Evolutionary conservation across 805 yeast genomes (phyloP).

Genomic region (Komagataella pseudopastoris): DNA sequence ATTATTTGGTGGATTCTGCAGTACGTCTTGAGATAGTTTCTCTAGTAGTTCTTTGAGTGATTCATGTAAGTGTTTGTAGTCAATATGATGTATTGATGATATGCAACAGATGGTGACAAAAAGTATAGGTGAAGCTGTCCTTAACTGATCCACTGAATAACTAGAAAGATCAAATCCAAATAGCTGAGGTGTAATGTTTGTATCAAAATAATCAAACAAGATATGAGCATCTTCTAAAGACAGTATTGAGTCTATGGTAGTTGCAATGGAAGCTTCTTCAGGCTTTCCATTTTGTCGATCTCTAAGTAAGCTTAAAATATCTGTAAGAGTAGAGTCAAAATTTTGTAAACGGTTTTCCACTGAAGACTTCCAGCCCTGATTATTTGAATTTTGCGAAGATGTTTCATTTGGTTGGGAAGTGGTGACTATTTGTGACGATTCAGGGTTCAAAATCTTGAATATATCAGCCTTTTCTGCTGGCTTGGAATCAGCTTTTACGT

Average conservation of each 20-base stretch:
- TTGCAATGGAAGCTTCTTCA: background rate
- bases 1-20: slow-evolving; percentile 21
- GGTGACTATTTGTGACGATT: background rate
- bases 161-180: slow-evolving; percentile 50
- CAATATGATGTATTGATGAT: slow-evolving; percentile 47
- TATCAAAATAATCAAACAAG: slow-evolving; percentile 36
- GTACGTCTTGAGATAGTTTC: slow-evolving; percentile 13
- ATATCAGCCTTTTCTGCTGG: background rate
- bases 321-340: slow-evolving; percentile 24
- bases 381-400: background rate
- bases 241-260: slow-evolving; percentile 9
- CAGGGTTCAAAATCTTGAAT: background rate
- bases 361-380: slow-evolving; percentile 16
- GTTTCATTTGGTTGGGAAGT: background rate
- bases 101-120: slow-evolving; percentile 49
- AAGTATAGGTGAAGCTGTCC: slow-evolving; percentile 43
- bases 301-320: slow-evolving; percentile 21
- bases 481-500: background rate
- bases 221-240: slow-evolving; percentile 23
- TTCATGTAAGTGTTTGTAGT: slow-evolving; percentile 11
- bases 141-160: slow-evolving; percentile 32
- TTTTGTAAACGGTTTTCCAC: slow-evolving; percentile 25
- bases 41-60: slow-evolving; percentile 16
- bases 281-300: slow-evolving; percentile 6
- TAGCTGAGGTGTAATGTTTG: slow-evolving; percentile 45